Conservation (phyloP, 257 asterid species). For the Schizonepeta tenuifolia region DNA sequence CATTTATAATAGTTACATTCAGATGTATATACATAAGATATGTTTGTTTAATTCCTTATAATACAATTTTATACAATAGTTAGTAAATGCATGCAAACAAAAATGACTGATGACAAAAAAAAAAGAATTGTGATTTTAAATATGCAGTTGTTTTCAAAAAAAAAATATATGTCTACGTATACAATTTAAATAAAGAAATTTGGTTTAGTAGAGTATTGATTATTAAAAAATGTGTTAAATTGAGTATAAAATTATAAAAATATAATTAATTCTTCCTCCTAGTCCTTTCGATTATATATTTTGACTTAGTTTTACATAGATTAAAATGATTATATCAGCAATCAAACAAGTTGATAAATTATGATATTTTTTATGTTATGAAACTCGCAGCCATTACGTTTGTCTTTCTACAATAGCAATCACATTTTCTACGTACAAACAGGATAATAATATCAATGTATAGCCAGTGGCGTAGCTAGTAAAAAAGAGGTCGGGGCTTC, state of each 20-base stretch:
- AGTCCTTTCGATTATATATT: not conserved
- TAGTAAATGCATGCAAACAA: conserved; percentile 21
- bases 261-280: too few relatives aligned
- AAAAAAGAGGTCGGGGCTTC: too few relatives aligned
- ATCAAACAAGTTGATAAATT: too few relatives aligned
- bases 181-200: too few relatives aligned
- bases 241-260: too few relatives aligned
- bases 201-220: not conserved
- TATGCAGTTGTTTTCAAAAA: too few relatives aligned
- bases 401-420: too few relatives aligned
- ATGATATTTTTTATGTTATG: too few relatives aligned
- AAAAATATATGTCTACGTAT: not conserved
- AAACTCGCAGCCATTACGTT: too few relatives aligned
- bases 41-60: conserved; percentile 1
- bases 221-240: not conserved
- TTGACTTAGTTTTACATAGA: not conserved
- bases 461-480: too few relatives aligned
- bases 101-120: conserved; percentile 1
- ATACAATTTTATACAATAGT: not conserved
- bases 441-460: too few relatives aligned
- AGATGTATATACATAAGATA: conserved; percentile 32
- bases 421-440: too few relatives aligned
- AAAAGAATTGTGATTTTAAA: not conserved
- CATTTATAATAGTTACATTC: conserved; percentile 2
- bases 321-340: not conserved